Evolutionary conservation across 805 yeast species (phyloP).

Genomic region (Cyberlindnera veronae): DNA sequence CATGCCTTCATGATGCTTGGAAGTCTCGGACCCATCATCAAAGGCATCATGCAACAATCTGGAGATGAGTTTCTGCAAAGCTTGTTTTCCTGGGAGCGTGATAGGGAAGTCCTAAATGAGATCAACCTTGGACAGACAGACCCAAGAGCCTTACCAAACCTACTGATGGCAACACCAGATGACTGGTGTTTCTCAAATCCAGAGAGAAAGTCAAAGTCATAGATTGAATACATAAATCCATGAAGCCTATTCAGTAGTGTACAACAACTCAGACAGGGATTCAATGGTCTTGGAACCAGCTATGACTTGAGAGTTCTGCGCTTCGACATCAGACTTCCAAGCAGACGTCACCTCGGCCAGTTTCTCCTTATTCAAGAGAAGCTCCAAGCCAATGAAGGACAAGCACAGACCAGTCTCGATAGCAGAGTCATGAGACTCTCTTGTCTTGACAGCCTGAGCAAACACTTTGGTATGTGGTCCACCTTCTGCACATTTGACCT

Average conservation of each 20-base stretch:
- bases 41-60: constrained; percentile 17
- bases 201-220: too few relatives aligned
- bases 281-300: too few relatives aligned
- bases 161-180: constrained; percentile 25
- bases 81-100: constrained; percentile 28
- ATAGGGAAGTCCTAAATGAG: constrained; percentile 24
- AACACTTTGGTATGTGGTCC: constrained; percentile 11
- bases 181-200: constrained; percentile 20
- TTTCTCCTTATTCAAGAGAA: constrained; percentile 5
- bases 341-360: constrained; percentile 5
- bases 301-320: too few relatives aligned
- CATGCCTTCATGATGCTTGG: constrained; percentile 39
- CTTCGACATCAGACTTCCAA: too few relatives aligned
- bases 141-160: constrained; percentile 27
- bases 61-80: constrained; percentile 19
- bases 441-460: constrained; percentile 4
- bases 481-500: constrained; percentile 1
- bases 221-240: too few relatives aligned
- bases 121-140: constrained; percentile 25
- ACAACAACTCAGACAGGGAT: too few relatives aligned
- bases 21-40: constrained; percentile 29
- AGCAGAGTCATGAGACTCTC: constrained; percentile 5
- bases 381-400: constrained; percentile 5
- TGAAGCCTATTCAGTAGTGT: too few relatives aligned
- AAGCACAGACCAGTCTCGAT: constrained; percentile 7